Percentiles rank a stretch among this genome's conserved stretches.
Conservation (phyloP, 768 basidiomycete genomes). For the Neoboletus magnificus region DNA sequence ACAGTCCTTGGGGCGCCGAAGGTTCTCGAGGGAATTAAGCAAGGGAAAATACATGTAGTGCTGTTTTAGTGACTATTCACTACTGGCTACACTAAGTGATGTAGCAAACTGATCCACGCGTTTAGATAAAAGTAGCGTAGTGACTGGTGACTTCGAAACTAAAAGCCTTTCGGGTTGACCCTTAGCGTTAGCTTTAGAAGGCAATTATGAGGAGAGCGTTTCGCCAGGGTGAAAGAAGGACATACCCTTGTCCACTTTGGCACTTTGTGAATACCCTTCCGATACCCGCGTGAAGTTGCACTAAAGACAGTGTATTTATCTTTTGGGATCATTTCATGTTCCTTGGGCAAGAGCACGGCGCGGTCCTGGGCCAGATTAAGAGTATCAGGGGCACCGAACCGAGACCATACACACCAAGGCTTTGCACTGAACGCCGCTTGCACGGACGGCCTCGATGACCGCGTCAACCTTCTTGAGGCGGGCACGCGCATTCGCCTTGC, state of each 20-base stretch:
- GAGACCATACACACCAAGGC: conserved; percentile 58
- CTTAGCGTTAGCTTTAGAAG: conserved; percentile 69
- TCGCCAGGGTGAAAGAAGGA: conserved; percentile 4
- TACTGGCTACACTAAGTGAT: not conserved
- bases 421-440: conserved; percentile 74
- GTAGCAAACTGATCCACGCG: not conserved
- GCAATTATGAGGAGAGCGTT: conserved; percentile 6
- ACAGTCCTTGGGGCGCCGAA: conserved; percentile 61
- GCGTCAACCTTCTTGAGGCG: conserved; percentile 90
- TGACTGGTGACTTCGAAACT: conserved; percentile 48
- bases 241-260: conserved; percentile 95
- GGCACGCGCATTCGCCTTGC: conserved; percentile 88
- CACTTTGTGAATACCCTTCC: conserved; percentile 95
- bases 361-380: conserved; percentile 45
- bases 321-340: conserved; percentile 85
- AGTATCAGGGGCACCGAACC: not conserved
- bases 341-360: conserved; percentile 84
- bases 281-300: conserved; percentile 64
- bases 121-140: conserved; percentile 11
- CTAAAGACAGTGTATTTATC: conserved; percentile 97
- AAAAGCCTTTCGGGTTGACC: conserved; percentile 92
- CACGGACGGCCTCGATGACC: conserved; percentile 84
- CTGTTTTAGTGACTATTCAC: conserved; percentile 50
- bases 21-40: conserved; percentile 59
- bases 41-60: conserved; percentile 77